Evolutionary conservation across 352 stramenopile genomes (phyloP).

Genomic region (Phytophthora kernoviae): DNA sequence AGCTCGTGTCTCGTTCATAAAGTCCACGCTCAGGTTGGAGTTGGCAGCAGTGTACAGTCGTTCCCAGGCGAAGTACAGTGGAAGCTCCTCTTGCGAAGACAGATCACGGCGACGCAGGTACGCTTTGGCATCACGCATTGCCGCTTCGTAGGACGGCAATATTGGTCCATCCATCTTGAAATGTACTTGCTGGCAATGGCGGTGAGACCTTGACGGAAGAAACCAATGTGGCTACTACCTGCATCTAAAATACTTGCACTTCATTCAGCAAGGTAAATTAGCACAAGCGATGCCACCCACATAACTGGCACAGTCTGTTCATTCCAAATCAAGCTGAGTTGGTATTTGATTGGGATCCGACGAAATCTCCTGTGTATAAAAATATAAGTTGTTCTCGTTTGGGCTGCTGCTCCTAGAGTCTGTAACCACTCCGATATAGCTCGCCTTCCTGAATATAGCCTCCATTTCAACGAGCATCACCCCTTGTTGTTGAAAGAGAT

Average conservation of each 20-base stretch:
- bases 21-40: constrained; percentile 51
- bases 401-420: no score
- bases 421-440: no score
- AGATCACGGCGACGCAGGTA: constrained; percentile 49
- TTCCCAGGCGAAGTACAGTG: constrained; percentile 64
- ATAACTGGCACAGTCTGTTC: neutral
- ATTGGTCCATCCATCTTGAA: constrained; percentile 20
- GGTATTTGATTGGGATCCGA: constrained; percentile 10
- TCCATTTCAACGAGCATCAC: no score
- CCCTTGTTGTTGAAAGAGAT: no score
- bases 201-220: constrained; percentile 10
- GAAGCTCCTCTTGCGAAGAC: constrained; percentile 50
- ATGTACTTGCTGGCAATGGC: neutral
- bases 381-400: no score
- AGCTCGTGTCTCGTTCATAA: constrained; percentile 34
- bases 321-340: constrained; percentile 27
- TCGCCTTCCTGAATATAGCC: no score
- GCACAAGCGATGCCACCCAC: constrained; percentile 22
- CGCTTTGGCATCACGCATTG: constrained; percentile 35
- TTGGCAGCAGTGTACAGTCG: constrained; percentile 52
- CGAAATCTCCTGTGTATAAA: neutral
- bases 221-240: constrained; percentile 24
- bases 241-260: constrained; percentile 1
- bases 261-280: constrained; percentile 23
- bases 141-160: constrained; percentile 41